Evolutionary conservation across 2,329 filamentous ascomycete genomes (phyloP).

Genomic region (Ceratocystis huliohia): DNA sequence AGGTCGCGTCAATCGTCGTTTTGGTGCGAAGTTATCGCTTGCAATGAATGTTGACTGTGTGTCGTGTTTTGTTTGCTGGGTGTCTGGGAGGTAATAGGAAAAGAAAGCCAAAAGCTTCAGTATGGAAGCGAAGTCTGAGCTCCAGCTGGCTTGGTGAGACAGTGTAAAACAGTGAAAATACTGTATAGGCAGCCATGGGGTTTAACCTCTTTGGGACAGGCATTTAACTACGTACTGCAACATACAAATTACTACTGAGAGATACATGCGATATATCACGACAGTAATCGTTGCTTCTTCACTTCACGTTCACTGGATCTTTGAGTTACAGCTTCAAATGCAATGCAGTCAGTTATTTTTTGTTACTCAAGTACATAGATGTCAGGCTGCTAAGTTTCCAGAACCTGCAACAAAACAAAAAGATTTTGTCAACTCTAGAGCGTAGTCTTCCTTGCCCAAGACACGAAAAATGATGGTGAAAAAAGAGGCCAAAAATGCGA

Average conservation of each 20-base stretch:
- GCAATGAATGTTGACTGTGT: too few relatives aligned
- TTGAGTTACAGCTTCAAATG: neutral
- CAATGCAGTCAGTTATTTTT: neutral
- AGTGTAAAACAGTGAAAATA: neutral
- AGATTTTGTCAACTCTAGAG: neutral
- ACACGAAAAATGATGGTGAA: neutral
- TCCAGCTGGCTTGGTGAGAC: neutral
- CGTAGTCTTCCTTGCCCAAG: neutral
- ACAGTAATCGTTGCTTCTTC: neutral
- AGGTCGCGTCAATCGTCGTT: too few relatives aligned
- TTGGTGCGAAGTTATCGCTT: too few relatives aligned
- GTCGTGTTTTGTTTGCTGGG: too few relatives aligned
- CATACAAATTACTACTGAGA: neutral
- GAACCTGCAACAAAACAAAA: slow-evolving; percentile 10
- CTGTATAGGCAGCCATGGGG: neutral
- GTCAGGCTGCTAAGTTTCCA: slow-evolving; percentile 6
- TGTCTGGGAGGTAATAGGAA: too few relatives aligned
- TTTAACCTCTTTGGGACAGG: neutral
- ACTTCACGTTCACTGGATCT: neutral
- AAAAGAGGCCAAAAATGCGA: neutral
- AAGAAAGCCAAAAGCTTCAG: neutral
- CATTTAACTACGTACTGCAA: neutral
- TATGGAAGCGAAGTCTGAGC: neutral
- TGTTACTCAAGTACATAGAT: neutral
- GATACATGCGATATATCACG: neutral